phyloP scores from a whole-genome alignment of 2,329 filamentous ascomycete genomes.

The Pseudopyricularia cyperi region DNA sequence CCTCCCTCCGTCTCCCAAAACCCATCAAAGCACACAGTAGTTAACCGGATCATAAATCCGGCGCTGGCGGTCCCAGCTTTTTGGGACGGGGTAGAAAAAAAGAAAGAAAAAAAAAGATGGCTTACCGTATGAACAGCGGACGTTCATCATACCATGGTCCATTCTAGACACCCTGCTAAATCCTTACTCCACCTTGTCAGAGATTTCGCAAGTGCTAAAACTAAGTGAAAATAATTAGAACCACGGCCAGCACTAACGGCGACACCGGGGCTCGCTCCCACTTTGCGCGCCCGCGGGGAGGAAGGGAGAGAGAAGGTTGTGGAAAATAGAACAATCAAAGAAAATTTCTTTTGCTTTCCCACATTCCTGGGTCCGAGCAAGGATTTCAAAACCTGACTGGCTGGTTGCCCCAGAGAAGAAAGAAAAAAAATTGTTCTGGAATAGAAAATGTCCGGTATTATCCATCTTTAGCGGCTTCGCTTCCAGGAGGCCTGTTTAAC shows the following conservation, averaged over 20 bases:
- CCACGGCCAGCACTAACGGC: neutral
- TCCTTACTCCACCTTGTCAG: neutral
- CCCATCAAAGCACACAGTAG: too few relatives aligned
- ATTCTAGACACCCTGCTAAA: neutral
- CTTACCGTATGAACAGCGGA: neutral
- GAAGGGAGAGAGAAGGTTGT: neutral
- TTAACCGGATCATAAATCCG: too few relatives aligned
- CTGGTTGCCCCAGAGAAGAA: neutral
- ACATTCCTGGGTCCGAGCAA: neutral
- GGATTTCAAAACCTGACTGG: neutral
- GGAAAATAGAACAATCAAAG: neutral
- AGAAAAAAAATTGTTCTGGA: neutral
- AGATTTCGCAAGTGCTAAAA: neutral
- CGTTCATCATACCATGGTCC: too few relatives aligned
- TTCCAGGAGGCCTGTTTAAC: too few relatives aligned
- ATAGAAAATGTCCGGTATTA: neutral
- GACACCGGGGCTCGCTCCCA: too few relatives aligned
- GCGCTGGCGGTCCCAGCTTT: too few relatives aligned
- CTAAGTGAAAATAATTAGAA: too few relatives aligned
- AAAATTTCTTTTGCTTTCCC: neutral
- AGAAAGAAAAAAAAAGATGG: too few relatives aligned
- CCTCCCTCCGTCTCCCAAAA: too few relatives aligned
- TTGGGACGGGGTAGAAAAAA: too few relatives aligned
- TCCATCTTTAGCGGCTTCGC: neutral
- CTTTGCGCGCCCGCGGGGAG: neutral